These are phyloP conservation scores for Sarocladium kiliense DNA, from an alignment of 2,329 filamentous ascomycete species.

Conservation along the genomic window DNA sequence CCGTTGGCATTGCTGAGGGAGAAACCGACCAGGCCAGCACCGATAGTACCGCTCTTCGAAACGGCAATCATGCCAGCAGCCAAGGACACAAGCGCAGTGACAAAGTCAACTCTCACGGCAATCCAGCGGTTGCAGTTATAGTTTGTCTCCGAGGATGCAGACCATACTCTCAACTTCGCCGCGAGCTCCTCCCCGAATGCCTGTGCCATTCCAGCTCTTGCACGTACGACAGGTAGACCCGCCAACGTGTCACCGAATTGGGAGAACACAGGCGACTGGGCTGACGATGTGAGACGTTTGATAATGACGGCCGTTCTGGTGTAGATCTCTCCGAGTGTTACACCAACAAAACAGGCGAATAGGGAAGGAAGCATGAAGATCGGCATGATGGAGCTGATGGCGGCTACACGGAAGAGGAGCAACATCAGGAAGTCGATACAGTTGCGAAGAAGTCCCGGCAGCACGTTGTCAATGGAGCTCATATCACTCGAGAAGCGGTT, in stretches of 20 bases:
- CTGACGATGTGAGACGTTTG: conserved; percentile 39
- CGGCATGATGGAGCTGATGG: conserved; percentile 46
- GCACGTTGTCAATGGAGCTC: conserved; percentile 45
- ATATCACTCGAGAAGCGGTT: conserved; percentile 55
- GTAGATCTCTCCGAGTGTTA: conserved; percentile 44
- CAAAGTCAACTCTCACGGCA: conserved; percentile 47
- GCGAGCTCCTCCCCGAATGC: conserved; percentile 46
- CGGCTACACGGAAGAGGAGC: conserved; percentile 40
- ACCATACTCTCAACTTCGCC: conserved; percentile 41
- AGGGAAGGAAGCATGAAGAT: conserved; percentile 43
- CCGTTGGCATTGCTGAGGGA: conserved; percentile 52
- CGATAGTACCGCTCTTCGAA: conserved; percentile 21
- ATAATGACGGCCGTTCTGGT: conserved; percentile 42
- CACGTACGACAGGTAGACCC: conserved; percentile 47
- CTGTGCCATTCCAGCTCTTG: conserved; percentile 40
- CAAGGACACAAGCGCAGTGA: conserved; percentile 46
- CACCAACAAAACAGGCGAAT: conserved; percentile 38
- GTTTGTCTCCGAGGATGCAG: conserved; percentile 41
- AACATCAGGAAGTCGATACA: conserved; percentile 36
- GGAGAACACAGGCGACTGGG: conserved; percentile 50
- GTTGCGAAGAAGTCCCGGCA: conserved; percentile 39
- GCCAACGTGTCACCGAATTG: conserved; percentile 50
- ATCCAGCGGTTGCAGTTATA: conserved; percentile 57
- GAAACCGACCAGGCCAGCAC: conserved; percentile 37
- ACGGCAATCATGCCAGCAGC: conserved; percentile 48